Base-by-base conservation (phyloP, 306 rosid genomes). In the Ormosia semicastrata region DNA sequence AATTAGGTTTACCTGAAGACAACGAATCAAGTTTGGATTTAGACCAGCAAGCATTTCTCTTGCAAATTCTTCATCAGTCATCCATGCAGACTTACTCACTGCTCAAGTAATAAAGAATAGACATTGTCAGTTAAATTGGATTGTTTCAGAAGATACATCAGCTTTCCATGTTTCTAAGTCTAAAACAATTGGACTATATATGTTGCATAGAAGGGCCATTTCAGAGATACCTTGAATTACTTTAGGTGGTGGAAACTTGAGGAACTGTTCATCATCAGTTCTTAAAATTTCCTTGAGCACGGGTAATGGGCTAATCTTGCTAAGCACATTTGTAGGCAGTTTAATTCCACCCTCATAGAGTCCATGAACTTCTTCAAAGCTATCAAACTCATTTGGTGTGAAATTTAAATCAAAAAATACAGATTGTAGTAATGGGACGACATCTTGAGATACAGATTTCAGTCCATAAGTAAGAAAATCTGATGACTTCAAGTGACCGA, bases 11-110 rank as follows among this genome's bases (percentile, higher is more conserved):
- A 87, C 89, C 43, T 85, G 71, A 62, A 87, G 90, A 57, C 68
- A 1, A 50, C 80, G 6, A 78, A 91, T 87, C 75, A 77, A 13
- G 49, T 83, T 84, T 40, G 94, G 94, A 84, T 91, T 85, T 72
- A 91, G 87, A 87, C 94, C 94, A 32, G 90, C 89, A 67, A 89
- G 78, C 92, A 87, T 91, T 73, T 91, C 94, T 86, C 94, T 89
- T 2, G 88, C 90, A 82, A 91, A 91, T 82, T 91, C 94, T 81
- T 91, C 92, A 62, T 91, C 92, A 10, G 91, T 85, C 87, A 89
- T 91, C 94, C 94, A 91, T 32, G 87, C 94, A 60, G 84, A 76
- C 66, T 11, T 85, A 53, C 76, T 73, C 62, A 79, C 94, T 91
- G 78, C 2, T 18, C 72, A 85, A 73, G 43, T 8, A 53, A 86